Evolutionary conservation across 2,329 filamentous ascomycete species (phyloP), one percentile per base, ranked within the genome.

Genomic region (Fusarium sp.): DNA sequence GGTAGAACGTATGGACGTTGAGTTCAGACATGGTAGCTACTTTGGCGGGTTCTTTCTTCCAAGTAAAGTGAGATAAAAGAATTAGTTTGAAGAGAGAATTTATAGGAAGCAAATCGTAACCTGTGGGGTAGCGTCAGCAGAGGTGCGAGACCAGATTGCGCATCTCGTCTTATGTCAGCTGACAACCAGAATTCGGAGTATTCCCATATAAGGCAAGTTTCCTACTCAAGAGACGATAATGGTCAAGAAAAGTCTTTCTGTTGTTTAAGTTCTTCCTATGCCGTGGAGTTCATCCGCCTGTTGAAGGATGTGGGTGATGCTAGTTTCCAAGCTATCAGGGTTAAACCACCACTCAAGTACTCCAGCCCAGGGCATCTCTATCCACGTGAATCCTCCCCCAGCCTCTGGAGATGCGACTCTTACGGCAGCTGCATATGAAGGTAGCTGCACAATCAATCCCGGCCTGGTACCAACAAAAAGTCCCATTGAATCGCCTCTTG

Each of bases 1-100:
- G 68, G 61, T 78, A 79, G 44, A 79, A 77, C 0, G 2, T 39
- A 18, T 65, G 52, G 14, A 74, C 38, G 6, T 36, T 41, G 17
- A 24, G 54, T 13, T 63, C 58, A 10, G 66, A n/a, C 71, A 74
- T 73, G 30, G 8, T 44, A 8, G 17, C 1, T 52, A 11, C 5
- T 26, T 26, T 2, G 7, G 17, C 6, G 6, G 12, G 2, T 20
- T 51, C 6, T 51, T 34, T 52, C 4, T 11, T 20, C 22, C 50
- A 6, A 7, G 12, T 8, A 8, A 26, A 2, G 8, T 24, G 17
- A 26, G 36, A 13, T 1, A 22, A 15, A 22, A 8, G 1, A 30
- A 39, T 24, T 1, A 3, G 2, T 36, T 8, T 15, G 9, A 52
- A 36, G 13, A 22, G 12, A 5, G n/a, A 17, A 2, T 55, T 55